These are phyloP conservation scores for Phaffia rhodozyma DNA, from an alignment of 1,284 basidiomycete species.

Conservation along the genomic window DNA sequence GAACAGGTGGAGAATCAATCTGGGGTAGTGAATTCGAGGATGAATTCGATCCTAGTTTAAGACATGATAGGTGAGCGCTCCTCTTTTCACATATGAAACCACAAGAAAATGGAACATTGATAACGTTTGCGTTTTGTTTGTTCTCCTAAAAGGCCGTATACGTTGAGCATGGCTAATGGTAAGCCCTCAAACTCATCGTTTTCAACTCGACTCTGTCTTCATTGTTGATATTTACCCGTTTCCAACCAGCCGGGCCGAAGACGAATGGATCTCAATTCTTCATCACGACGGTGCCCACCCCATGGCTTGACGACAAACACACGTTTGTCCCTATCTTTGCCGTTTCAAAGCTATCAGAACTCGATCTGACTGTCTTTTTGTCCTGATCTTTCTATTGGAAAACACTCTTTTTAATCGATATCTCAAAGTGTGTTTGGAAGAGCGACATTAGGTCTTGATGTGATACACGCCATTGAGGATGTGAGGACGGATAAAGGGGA, in stretches of 20 bases:
- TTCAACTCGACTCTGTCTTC: not conserved
- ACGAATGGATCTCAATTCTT: constrained; percentile 94
- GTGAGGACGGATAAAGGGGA: constrained; percentile 60
- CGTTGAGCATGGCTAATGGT: constrained; percentile 94
- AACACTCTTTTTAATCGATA: not conserved
- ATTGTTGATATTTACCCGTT: not conserved
- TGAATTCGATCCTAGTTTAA: constrained; percentile 77
- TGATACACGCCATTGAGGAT: constrained; percentile 47
- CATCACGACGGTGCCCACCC: constrained; percentile 89
- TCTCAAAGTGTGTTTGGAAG: constrained; percentile 43
- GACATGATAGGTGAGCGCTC: constrained; percentile 63
- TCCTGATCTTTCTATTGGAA: not conserved
- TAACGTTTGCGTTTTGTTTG: constrained; percentile 14
- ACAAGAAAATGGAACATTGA: constrained; percentile 11
- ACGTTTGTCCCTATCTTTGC: constrained; percentile 31
- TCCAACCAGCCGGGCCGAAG: constrained; percentile 53
- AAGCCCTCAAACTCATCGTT: not conserved
- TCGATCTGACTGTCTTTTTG: not conserved
- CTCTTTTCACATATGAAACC: not conserved
- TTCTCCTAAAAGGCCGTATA: constrained; percentile 60
- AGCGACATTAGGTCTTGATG: constrained; percentile 42
- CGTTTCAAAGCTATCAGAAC: not conserved
- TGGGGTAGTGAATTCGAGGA: constrained; percentile 95
- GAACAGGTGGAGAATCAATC: constrained; percentile 90
- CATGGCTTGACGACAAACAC: constrained; percentile 64